Base-by-base conservation (phyloP, 129 eudicot genomes). In the Ambrosia artemisiifolia region DNA sequence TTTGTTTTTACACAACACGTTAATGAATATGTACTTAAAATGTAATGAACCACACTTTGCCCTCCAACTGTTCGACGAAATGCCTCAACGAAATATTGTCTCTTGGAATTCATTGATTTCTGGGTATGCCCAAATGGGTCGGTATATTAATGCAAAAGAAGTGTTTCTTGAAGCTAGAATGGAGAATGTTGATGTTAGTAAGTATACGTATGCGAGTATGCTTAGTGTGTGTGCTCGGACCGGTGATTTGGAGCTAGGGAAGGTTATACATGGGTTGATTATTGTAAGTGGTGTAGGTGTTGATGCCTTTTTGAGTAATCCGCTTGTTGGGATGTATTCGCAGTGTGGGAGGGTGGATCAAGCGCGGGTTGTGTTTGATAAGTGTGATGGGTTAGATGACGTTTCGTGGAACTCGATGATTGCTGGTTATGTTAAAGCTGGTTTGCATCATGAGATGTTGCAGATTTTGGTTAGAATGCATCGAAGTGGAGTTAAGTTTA, bases 321-420 rank as follows among this genome's bases (percentile, higher is more conserved):
- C 83, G 9, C 78, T 84, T 69, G 67, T 84, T 32, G 73, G 57
- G 50, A 80, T 84, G 85, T 81, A 84, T 74, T 81, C 81, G 0
- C 78, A 84, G 32, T 81, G 88, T 46, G 85, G 81, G 75, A 69
- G 83, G 61, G 50, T 81, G n/a, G 85, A 78, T 73, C 71, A 64
- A 60, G 83, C 88, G 1, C 72, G 70, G 18, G 8, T 70, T 19
- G 75, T 63, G 20, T 84, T 84, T 70, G 80, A 84, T 48, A 67
- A 50, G 3, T 77, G 81, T 46, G 69, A 70, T 30, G 76, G 57
- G 11, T 33, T 84, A 35, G 88, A 84, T 74, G 83, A 64, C 7
- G 88, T 84, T 74, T 84, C 88, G 34, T 84, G 88, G 88, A 84
- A 81, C 73, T 73, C 88, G 5, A 64, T 84, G 83, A 70, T 84